Base-by-base conservation (phyloP, 2,329 filamentous ascomycete species). In the Nothopassalora personata region DNA sequence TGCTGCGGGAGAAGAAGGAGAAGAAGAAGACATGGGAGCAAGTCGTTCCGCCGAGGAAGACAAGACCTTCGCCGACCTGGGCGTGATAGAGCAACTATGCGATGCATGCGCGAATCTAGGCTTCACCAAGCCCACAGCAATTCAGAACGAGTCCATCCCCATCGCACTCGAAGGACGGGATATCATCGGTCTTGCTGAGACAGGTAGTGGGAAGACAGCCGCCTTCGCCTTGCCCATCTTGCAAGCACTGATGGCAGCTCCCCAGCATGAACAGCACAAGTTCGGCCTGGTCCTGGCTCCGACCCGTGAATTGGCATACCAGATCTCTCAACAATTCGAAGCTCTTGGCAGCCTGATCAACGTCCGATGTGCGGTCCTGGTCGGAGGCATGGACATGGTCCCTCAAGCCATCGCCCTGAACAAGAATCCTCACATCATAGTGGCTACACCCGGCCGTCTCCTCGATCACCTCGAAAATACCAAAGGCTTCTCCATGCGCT, bases 341-440 rank as follows among this genome's bases (percentile, higher is more conserved):
- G 90, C 90, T 0, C 82, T 99, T 0, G 92, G 93, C 5, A 86
- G 89, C 9, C 80, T 91, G 30, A 97, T 99, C 66, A 88, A 86
- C n/a, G 88, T 97, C 39, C 86, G 91, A 69, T 91, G 86, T 69
- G 87, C 90, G 6, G 86, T 99, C 47, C 59, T 74, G 5, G 90
- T 97, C 1, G 94, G 94, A 68, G 94, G 94, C 47, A 86, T 97
- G 81, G 93, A 97, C 65, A 97, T 97, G 90, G 89, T 97, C 0
- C 84, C 90, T 0, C 94, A 99, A 73, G 77, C 89, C 1, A 95
- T 99, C 64, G 89, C 92, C 0, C 83, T 99, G 0, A 91, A 89
- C n/a, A 97, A 96, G 81, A 93, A 93, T 68, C 94, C 94, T 7
- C 94, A 99, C 70, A 87, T 99, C 27, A 80, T 97, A 23, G 92